Percentiles rank a stretch among this genome's conserved stretches.
Evolutionary conservation across 164 flowering plant genomes (phyloP).

Genomic region (Kalanchoe fedtschenkoi): DNA sequence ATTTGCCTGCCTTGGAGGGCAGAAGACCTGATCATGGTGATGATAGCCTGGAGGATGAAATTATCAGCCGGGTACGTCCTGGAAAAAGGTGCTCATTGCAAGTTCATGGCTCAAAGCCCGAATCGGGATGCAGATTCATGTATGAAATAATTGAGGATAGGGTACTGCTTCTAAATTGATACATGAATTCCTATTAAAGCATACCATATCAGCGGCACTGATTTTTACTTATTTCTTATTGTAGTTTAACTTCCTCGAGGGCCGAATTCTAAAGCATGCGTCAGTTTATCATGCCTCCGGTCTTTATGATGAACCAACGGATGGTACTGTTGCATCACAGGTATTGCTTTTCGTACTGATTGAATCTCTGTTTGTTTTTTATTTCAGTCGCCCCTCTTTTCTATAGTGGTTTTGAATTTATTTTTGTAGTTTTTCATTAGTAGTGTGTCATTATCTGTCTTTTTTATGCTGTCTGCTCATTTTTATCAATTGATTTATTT

Average conservation of each 20-base stretch:
- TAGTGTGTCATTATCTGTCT: too few species aligned
- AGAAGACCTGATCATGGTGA: constrained; percentile 19
- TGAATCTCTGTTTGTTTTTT: too few species aligned
- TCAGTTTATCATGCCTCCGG: constrained; percentile 47
- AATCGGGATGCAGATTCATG: constrained; percentile 81
- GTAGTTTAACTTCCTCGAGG: constrained; percentile 72
- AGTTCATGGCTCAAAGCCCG: constrained; percentile 42
- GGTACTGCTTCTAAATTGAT: constrained; percentile 32
- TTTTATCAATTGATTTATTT: constrained; percentile 6
- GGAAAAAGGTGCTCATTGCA: constrained; percentile 53
- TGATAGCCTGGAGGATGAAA: constrained; percentile 51
- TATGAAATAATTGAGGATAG: constrained; percentile 77
- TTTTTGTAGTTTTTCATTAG: too few species aligned
- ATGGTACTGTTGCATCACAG: constrained; percentile 90
- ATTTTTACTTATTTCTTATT: constrained; percentile 10
- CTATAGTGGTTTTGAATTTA: too few species aligned
- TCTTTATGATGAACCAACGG: constrained; percentile 50
- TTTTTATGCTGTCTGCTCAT: too few species aligned
- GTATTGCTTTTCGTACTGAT: too few species aligned
- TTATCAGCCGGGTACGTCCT: constrained; percentile 60
- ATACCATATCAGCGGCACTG: constrained; percentile 1
- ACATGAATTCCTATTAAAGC: neutral
- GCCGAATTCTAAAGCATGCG: constrained; percentile 42
- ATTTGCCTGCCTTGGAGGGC: constrained; percentile 21
- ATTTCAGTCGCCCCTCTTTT: too few species aligned